phyloP scores from a whole-genome alignment of 495 filamentous ascomycete species.

The Tricharina praecox region DNA sequence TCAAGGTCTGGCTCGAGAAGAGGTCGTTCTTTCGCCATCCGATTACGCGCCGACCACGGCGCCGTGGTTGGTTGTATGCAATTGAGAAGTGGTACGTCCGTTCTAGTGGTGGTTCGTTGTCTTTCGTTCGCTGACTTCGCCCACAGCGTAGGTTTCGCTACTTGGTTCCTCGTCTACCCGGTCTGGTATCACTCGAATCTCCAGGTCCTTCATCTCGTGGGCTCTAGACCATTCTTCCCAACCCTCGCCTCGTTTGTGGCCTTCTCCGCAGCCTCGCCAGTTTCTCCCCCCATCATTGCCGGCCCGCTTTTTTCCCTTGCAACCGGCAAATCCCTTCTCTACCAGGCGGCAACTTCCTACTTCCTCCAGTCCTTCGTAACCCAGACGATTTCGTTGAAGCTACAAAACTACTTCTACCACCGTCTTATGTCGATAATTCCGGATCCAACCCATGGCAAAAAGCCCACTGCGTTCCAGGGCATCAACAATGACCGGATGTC shows the following conservation, averaged over 20 bases:
- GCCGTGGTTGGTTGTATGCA: neutral
- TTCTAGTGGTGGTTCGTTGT: neutral
- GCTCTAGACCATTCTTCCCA: constrained; percentile 19
- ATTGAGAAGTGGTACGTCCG: constrained; percentile 7
- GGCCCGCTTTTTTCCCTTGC: constrained; percentile 12
- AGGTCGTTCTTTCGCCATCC: constrained; percentile 18
- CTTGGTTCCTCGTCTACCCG: constrained; percentile 25
- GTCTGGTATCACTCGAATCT: constrained; percentile 22
- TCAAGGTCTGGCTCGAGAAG: constrained; percentile 18
- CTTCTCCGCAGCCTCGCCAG: constrained; percentile 19
- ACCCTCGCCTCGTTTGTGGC: constrained; percentile 15
- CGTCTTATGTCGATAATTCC: constrained; percentile 17
- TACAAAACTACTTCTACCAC: constrained; percentile 17
- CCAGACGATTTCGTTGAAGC: constrained; percentile 10
- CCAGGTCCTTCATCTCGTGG: constrained; percentile 20
- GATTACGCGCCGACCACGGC: constrained; percentile 16
- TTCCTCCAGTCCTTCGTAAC: constrained; percentile 21
- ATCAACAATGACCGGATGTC: neutral
- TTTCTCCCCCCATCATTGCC: constrained; percentile 9
- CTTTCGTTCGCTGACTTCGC: constrained; percentile 6
- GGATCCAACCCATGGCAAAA: constrained; percentile 4
- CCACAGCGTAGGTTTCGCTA: constrained; percentile 14
- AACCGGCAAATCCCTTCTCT: constrained; percentile 8
- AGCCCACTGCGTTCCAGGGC: neutral
- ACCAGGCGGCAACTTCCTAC: constrained; percentile 14